Evolutionary conservation across 2,329 filamentous ascomycete species (phyloP).

Genomic region (Lecanicillium sp.): DNA sequence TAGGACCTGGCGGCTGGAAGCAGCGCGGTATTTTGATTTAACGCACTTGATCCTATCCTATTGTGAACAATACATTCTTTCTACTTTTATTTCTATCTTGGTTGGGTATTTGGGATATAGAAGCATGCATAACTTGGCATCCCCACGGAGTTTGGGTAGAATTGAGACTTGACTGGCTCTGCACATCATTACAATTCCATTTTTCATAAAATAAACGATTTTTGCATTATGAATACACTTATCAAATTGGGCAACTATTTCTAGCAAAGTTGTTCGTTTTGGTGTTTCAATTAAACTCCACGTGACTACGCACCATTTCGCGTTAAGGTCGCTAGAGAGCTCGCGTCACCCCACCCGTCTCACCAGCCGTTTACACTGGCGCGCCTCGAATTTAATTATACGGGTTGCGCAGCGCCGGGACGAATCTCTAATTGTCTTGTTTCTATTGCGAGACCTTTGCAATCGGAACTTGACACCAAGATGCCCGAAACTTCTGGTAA

Average conservation of each 20-base stretch:
- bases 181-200: not conserved
- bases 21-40: conserved; percentile 65
- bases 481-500: not conserved
- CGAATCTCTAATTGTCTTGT: not conserved
- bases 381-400: not conserved
- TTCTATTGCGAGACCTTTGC: not conserved
- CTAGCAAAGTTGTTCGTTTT: too few relatives aligned
- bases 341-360: conserved; percentile 8
- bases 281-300: conserved; percentile 7
- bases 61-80: not conserved
- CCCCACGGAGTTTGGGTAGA: conserved; percentile 7
- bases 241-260: not conserved
- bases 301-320: conserved; percentile 14
- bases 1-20: conserved; percentile 68
- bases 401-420: not conserved
- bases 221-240: not conserved
- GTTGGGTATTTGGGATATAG: not conserved
- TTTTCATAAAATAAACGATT: not conserved
- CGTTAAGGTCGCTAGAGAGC: conserved; percentile 2
- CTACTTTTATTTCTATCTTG: not conserved
- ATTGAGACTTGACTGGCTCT: not conserved
- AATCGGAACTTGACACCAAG: not conserved
- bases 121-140: not conserved
- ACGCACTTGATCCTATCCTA: not conserved
- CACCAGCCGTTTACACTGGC: conserved; percentile 1